These are phyloP conservation scores for Bromus sterilis DNA, from an alignment of 176 grass and related monocot species.

Conservation along the genomic window DNA sequence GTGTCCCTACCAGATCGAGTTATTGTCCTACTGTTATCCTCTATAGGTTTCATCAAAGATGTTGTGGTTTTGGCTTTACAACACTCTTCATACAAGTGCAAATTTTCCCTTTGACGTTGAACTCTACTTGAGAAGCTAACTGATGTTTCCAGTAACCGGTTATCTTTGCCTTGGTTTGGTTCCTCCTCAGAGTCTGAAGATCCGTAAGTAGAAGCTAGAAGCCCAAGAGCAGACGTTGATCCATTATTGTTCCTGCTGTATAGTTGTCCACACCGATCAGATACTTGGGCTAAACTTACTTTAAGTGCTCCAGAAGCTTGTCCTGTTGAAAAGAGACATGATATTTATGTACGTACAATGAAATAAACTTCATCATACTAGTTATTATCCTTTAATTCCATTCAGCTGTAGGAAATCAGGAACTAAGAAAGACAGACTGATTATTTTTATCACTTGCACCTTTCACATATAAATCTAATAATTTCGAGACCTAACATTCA, in stretches of 20 bases:
- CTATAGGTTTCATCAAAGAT: slow-evolving; percentile 11
- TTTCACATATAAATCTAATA: slow-evolving; percentile 11
- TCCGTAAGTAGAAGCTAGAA: slow-evolving; percentile 84
- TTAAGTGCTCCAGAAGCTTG: slow-evolving; percentile 14
- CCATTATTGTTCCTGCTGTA: slow-evolving; percentile 29
- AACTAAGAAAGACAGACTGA: background rate
- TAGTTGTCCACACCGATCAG: slow-evolving; percentile 39
- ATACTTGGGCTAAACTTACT: slow-evolving; percentile 41
- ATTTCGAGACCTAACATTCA: background rate
- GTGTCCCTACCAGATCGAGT: slow-evolving; percentile 17
- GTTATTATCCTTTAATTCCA: background rate
- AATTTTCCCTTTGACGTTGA: slow-evolving; percentile 14
- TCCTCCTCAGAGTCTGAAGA: slow-evolving; percentile 76
- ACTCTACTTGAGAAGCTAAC: slow-evolving; percentile 8
- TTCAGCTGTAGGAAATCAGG: slow-evolving; percentile 1
- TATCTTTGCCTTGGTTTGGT: slow-evolving; percentile 9
- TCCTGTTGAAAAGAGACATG: slow-evolving; percentile 29
- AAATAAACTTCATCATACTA: background rate
- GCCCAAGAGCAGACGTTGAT: slow-evolving; percentile 62
- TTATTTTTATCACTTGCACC: background rate
- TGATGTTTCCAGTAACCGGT: slow-evolving; percentile 10
- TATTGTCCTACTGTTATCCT: slow-evolving; percentile 11
- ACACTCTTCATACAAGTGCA: slow-evolving; percentile 25
- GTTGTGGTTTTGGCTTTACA: slow-evolving; percentile 17
- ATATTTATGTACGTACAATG: slow-evolving; percentile 14